phyloP scores from a whole-genome alignment of 148 eudicot species.

The Rhododendron mucronatum region DNA sequence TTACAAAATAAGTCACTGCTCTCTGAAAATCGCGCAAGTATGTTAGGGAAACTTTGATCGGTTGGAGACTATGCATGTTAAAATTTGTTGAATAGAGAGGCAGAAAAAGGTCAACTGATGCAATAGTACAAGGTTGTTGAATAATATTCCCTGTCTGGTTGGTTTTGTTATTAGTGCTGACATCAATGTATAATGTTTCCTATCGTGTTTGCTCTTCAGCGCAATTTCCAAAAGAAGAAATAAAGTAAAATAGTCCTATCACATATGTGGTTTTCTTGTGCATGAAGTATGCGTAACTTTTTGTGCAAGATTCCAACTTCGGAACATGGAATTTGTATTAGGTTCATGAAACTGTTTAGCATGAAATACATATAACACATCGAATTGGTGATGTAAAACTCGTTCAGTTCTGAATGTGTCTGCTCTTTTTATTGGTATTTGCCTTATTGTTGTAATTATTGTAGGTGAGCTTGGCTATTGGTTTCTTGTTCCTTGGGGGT shows the following conservation, averaged over 20 bases:
- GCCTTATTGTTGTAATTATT: neutral
- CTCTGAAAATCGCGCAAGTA: neutral
- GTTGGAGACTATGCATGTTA: neutral
- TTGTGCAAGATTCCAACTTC: neutral
- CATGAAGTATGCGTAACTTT: neutral
- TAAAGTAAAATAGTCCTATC: neutral
- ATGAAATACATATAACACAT: neutral
- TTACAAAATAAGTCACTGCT: neutral
- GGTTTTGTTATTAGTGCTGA: neutral
- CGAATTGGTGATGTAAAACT: neutral
- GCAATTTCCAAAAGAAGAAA: neutral
- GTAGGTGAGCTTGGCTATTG: slow-evolving; percentile 88
- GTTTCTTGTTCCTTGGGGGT: slow-evolving; percentile 94
- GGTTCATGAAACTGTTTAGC: neutral
- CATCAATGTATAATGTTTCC: neutral
- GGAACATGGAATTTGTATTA: neutral
- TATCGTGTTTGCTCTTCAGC: neutral
- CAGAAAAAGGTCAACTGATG: neutral
- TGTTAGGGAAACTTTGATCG: neutral
- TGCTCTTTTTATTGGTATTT: neutral
- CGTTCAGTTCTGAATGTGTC: neutral
- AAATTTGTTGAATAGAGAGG: neutral
- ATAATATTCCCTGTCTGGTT: neutral
- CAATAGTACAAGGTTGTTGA: neutral
- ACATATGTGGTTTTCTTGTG: neutral